Base-by-base conservation (phyloP, 345 rosid species). In the Viola odorata region DNA sequence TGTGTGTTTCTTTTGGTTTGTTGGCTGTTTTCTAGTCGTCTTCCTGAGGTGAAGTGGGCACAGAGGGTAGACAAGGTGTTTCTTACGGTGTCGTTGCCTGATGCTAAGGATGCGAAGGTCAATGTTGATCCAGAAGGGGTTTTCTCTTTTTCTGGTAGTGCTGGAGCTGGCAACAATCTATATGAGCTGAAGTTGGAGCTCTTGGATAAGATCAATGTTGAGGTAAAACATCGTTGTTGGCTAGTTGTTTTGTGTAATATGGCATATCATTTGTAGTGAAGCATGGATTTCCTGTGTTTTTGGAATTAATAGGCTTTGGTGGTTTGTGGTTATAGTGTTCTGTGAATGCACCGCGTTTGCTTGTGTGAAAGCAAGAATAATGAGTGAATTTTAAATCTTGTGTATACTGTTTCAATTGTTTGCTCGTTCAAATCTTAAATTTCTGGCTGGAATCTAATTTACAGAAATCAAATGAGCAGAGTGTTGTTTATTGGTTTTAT, bases 21-120 rank as follows among this genome's bases (percentile, higher is more conserved):
- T 3, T 47, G n/a, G 10, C 13, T 7, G 4, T 38, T 66, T 64
- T 11, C 8, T 75, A 80, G 85, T 63, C 77, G 84, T 49, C 87
- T 82, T 77, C 85, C 87, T 5, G 55, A 61, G 2, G 78, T 80
- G 40, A 80, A 82, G 65, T 85, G 91, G 85, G 91, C 87, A 13
- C 85, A 80, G 78, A 79, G 80, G 57, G 67, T 65, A 3, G 85
- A 82, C 48, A 75, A 57, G 60, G 70, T 85, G 44, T 82, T 66
- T 73, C 61, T 85, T 37, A 85, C 84, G 0, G 60, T 85, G 48
- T 80, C 71, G 13, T 61, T 85, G 48, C 84, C 84, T 3, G 87
- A 85, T 63, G 84, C 85, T 12, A 75, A 80, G 71, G 74, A 82
- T 60, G 78, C 73, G 17, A 81, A 85, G 71, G 74, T 80, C 45